Evolutionary conservation across 306 rosid genomes (phyloP).

Genomic region (Clitoria ternatea): DNA sequence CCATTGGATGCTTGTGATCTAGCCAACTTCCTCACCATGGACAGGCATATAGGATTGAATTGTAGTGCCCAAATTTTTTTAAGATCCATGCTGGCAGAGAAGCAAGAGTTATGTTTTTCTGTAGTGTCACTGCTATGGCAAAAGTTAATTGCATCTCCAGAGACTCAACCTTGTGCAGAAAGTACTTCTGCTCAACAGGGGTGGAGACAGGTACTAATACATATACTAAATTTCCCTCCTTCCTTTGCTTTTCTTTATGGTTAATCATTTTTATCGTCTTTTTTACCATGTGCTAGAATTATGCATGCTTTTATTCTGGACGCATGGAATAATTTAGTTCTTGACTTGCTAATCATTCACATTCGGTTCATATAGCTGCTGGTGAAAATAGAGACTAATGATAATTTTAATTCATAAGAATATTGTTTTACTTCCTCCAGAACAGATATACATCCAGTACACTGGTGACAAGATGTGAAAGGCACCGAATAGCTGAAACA

Average conservation of each 20-base stretch:
- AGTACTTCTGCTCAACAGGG: slow-evolving; percentile 96
- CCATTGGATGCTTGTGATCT: slow-evolving; percentile 72
- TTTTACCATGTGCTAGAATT: not conserved
- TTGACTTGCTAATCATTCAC: not conserved
- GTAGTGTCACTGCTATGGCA: slow-evolving; percentile 85
- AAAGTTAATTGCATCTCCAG: slow-evolving; percentile 80
- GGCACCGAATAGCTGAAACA: not conserved
- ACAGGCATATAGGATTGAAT: slow-evolving; percentile 76
- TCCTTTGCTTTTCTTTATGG: not conserved
- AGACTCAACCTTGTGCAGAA: slow-evolving; percentile 71
- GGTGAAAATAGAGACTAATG: not conserved
- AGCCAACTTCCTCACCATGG: slow-evolving; percentile 81
- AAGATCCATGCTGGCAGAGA: slow-evolving; percentile 62
- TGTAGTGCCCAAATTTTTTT: slow-evolving; percentile 62
- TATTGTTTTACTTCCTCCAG: not conserved
- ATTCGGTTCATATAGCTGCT: not conserved
- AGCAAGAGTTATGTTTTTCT: slow-evolving; percentile 78
- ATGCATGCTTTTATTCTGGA: not conserved
- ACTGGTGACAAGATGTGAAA: not conserved
- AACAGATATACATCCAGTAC: not conserved
- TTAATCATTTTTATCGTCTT: not conserved
- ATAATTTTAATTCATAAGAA: not conserved
- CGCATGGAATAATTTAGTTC: not conserved
- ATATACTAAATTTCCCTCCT: not conserved
- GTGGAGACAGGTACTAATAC: slow-evolving; percentile 72